Conservation (phyloP, 2,329 filamentous ascomycete genomes). For the Pseudogymnoascus sp. region DNA sequence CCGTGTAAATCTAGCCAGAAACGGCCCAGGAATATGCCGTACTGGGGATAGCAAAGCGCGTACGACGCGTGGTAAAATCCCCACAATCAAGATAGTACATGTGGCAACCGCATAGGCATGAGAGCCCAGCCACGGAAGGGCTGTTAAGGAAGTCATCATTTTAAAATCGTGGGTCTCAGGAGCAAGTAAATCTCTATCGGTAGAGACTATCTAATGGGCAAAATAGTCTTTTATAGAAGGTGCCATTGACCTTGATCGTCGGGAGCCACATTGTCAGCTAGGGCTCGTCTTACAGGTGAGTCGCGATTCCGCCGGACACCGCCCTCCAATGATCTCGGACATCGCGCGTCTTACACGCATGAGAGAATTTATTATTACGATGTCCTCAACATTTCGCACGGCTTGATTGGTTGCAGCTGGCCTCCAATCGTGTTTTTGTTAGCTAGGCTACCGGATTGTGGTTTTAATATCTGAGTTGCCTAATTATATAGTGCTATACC, state of each 20-base stretch:
- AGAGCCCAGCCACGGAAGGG: not conserved
- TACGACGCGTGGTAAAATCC: not conserved
- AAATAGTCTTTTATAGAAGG: not conserved
- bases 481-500: too few relatives aligned
- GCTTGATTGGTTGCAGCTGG: not conserved
- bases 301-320: not conserved
- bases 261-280: not conserved
- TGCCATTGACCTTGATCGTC: not conserved
- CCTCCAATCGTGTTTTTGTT: not conserved
- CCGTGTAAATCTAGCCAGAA: constrained; percentile 36
- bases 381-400: not conserved
- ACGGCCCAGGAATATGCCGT: constrained; percentile 37
- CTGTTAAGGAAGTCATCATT: not conserved
- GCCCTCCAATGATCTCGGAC: not conserved
- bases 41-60: constrained; percentile 26
- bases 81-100: not conserved
- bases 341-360: not conserved
- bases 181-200: not conserved
- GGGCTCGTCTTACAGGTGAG: not conserved
- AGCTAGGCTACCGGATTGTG: too few relatives aligned
- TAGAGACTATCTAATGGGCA: not conserved
- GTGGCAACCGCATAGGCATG: not conserved
- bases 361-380: not conserved
- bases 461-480: too few relatives aligned
- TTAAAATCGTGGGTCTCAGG: not conserved